phyloP scores from a whole-genome alignment of 257 asterid species.

The Nyctanthes arbortristis region DNA sequence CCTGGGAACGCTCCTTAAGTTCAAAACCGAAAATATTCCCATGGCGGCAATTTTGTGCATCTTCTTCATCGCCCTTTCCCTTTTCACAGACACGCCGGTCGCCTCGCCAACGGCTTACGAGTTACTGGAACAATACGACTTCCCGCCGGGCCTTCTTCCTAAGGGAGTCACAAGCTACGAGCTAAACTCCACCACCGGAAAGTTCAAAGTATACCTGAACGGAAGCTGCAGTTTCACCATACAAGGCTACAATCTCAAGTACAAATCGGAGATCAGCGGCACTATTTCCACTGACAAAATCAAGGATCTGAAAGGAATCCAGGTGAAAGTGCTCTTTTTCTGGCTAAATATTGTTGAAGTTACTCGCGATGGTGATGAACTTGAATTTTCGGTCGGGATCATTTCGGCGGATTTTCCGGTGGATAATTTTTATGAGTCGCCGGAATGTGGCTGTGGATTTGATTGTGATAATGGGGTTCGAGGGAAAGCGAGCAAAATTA shows the following conservation, averaged over 20 bases:
- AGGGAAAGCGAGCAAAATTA: background rate
- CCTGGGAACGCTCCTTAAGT: too few relatives aligned
- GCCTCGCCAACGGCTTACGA: conserved; percentile 50
- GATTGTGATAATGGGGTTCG: conserved; percentile 34
- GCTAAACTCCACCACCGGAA: conserved; percentile 62
- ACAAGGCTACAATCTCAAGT: conserved; percentile 56
- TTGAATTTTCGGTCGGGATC: conserved; percentile 74
- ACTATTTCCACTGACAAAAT: conserved; percentile 42
- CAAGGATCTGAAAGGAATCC: conserved; percentile 55
- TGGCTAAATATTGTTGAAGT: conserved; percentile 72
- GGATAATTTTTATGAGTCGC: conserved; percentile 61
- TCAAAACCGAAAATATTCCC: too few relatives aligned
- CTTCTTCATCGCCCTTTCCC: conserved; percentile 23
- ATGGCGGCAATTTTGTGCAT: conserved; percentile 29
- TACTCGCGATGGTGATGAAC: conserved; percentile 31
- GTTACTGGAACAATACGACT: conserved; percentile 49
- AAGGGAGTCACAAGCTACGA: conserved; percentile 65
- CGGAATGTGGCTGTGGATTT: conserved; percentile 85
- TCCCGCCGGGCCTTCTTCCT: conserved; percentile 80
- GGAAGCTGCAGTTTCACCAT: conserved; percentile 60
- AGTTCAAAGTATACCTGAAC: conserved; percentile 52
- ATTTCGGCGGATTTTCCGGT: conserved; percentile 57
- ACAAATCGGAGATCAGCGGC: conserved; percentile 63
- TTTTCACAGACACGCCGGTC: conserved; percentile 24
- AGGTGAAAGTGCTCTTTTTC: conserved; percentile 58